Conservation (phyloP, 2,329 filamentous ascomycete species). For the Fusarium paranaense region DNA sequence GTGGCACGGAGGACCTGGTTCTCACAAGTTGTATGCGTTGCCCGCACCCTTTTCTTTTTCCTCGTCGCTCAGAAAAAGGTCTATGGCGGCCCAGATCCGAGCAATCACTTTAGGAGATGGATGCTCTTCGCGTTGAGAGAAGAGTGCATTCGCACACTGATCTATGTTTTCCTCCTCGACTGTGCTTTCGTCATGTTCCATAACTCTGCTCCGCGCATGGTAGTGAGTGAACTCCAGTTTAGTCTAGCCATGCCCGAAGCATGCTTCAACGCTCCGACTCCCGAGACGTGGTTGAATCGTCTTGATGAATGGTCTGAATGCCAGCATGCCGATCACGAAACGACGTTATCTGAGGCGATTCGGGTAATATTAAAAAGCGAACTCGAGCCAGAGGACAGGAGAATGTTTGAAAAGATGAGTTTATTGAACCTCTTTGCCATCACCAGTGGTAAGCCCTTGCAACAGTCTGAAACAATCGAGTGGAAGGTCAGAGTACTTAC, state of each 20-base stretch:
- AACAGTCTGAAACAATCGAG: not conserved
- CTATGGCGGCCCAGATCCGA: not conserved
- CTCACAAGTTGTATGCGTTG: slow-evolving; percentile 5
- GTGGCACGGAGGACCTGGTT: slow-evolving; percentile 7
- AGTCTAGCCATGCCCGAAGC: slow-evolving; percentile 6
- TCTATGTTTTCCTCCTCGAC: slow-evolving; percentile 26
- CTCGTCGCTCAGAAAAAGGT: not conserved
- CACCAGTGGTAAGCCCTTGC: slow-evolving; percentile 10
- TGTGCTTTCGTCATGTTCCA: slow-evolving; percentile 30
- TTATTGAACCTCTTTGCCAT: slow-evolving; percentile 20
- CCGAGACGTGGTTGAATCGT: not conserved
- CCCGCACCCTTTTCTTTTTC: slow-evolving; percentile 6
- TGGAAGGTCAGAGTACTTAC: not conserved
- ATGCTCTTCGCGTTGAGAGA: slow-evolving; percentile 3
- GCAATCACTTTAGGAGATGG: not conserved
- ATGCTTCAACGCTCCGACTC: slow-evolving; percentile 6
- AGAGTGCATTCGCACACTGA: slow-evolving; percentile 18
- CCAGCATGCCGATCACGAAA: not conserved
- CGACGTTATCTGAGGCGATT: slow-evolving; percentile 1
- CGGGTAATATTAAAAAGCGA: not conserved
- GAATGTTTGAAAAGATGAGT: slow-evolving; percentile 10
- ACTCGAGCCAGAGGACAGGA: not conserved
- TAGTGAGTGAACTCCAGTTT: slow-evolving; percentile 12
- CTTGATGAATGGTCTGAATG: not conserved
- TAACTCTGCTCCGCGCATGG: slow-evolving; percentile 20